Evolutionary conservation across 108 stramenopile species (phyloP).

Genomic region (Hondaea fermentalgiana): DNA sequence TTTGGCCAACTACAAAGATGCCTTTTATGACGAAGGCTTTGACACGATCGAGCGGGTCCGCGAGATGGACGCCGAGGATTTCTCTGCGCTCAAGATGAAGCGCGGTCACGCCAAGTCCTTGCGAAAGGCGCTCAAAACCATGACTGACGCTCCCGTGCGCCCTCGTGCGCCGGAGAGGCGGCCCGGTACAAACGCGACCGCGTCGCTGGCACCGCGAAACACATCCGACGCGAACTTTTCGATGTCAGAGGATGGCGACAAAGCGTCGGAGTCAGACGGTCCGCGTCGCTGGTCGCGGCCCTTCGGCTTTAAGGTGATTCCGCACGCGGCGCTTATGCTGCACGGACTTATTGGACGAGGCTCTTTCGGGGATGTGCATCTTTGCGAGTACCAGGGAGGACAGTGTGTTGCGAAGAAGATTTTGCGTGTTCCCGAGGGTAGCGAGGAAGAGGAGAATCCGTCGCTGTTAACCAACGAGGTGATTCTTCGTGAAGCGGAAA

Average conservation of each 20-base stretch:
- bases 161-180: neutral
- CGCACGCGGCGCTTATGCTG: slow-evolving; percentile 11
- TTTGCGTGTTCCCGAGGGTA: neutral
- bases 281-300: too few species aligned
- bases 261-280: too few species aligned
- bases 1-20: neutral
- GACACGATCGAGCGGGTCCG: neutral
- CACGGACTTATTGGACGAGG: neutral
- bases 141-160: neutral
- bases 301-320: slow-evolving; percentile 11
- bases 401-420: neutral
- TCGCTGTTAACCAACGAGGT: neutral
- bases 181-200: neutral
- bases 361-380: neutral
- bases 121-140: neutral
- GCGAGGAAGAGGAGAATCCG: neutral
- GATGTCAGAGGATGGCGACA: too few species aligned
- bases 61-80: neutral
- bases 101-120: neutral
- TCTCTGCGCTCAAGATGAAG: neutral
- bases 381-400: neutral
- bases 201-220: neutral
- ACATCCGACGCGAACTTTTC: too few species aligned
- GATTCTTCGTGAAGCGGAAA: neutral
- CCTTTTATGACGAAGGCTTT: neutral